phyloP scores from a whole-genome alignment of 495 filamentous ascomycete species.

The Saxophila tyrrhenica region DNA sequence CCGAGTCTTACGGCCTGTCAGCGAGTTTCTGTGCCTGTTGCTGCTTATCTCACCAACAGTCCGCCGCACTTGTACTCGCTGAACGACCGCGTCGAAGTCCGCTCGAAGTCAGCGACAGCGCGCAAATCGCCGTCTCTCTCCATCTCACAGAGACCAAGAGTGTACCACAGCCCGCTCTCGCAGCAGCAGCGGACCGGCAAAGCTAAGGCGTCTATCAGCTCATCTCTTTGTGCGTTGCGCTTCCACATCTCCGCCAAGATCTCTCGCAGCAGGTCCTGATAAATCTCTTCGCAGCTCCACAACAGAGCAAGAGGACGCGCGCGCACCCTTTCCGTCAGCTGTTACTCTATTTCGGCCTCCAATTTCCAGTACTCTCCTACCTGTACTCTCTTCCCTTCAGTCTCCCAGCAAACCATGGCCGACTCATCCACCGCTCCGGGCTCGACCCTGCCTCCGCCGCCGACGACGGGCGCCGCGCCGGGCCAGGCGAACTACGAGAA shows the following conservation, averaged over 20 bases:
- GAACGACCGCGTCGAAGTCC: too few relatives aligned
- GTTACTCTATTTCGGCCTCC: too few relatives aligned
- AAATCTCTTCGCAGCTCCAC: background rate
- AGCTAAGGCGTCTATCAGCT: background rate
- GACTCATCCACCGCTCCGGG: background rate
- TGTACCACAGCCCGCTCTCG: background rate
- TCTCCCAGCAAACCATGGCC: slow-evolving; percentile 9
- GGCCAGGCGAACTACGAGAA: slow-evolving; percentile 8
- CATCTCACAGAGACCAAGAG: too few relatives aligned
- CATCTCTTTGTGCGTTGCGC: slow-evolving; percentile 3
- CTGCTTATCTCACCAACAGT: background rate
- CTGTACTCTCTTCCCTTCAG: slow-evolving; percentile 1
- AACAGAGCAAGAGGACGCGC: too few relatives aligned
- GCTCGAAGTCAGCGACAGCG: too few relatives aligned
- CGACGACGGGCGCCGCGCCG: background rate
- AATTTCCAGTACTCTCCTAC: background rate
- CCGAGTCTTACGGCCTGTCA: background rate
- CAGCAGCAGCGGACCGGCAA: background rate
- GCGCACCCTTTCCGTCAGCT: background rate
- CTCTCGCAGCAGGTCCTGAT: background rate
- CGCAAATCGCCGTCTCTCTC: too few relatives aligned
- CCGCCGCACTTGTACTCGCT: background rate
- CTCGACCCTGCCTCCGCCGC: background rate
- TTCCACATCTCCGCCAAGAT: background rate
- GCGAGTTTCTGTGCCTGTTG: background rate